Evolutionary conservation across 192 early-diverging fungal species (phyloP), one percentile per base, ranked within the genome.

Genomic region (Coemansia sp.): DNA sequence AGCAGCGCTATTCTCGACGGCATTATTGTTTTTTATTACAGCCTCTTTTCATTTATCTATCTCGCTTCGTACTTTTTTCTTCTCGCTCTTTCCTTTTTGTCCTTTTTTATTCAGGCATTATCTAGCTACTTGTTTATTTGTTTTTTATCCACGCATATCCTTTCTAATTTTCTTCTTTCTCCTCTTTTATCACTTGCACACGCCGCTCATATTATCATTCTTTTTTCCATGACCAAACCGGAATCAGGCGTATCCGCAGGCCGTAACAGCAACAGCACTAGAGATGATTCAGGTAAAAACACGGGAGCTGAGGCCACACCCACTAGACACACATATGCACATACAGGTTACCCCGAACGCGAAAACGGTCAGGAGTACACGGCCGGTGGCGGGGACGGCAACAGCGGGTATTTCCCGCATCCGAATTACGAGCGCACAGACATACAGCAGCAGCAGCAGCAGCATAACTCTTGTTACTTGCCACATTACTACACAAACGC

Each of bases 221-320:
- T 55, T 13, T 55, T 55, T 39, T 40, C 50, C 17, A 52, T 52
- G 50, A 52, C 50, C 24, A 52, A 52, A 12, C 50, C 50, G n/a
- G 50, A 52, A 27, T 17, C 27, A 30, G 33, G 17, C 15, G 30
- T 37, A 52, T 52, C 50, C 30, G 50, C 50, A 37, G 25, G 50
- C 50, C 30, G 50, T 13, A 30, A 30, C 39, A 55, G 25, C 39
- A 42, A 22, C 53, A 55, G 40, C 34, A 55, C 13, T 23, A 55
- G 38, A 22, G 40, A 55, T 33, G 40, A 55, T 23, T 30, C 53
- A 30, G 39, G 19, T 17, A 25, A 19, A 55, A 23, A 21, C 3
- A 18, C 53, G 19, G 40, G 38, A 21, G 39, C 25, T 2, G 33
- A 30, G 13, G 50, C 33, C 11, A 34, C 50, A 30, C 50, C 50